Evolutionary conservation across 805 yeast genomes (phyloP).

Genomic region (Yamadazyma paraphyllophila): DNA sequence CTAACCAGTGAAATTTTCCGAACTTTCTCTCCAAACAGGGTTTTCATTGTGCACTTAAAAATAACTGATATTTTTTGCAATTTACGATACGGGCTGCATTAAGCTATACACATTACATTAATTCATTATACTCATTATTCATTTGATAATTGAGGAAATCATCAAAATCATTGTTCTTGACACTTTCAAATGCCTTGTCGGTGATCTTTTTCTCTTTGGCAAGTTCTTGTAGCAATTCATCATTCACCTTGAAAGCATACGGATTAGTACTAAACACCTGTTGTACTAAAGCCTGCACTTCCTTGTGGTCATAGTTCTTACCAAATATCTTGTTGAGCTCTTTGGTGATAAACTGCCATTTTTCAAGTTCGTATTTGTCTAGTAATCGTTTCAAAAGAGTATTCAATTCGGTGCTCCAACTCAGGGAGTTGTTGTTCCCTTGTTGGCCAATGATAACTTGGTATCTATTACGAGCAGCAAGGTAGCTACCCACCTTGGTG

Average conservation of each 20-base stretch:
- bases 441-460: conserved; percentile 83
- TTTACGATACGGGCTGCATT: not conserved
- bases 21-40: not conserved
- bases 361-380: conserved; percentile 69
- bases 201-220: conserved; percentile 35
- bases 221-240: conserved; percentile 41
- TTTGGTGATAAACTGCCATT: conserved; percentile 62
- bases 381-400: conserved; percentile 48
- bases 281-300: conserved; percentile 54
- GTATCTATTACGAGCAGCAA: conserved; percentile 75
- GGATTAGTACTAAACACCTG: conserved; percentile 57
- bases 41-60: not conserved
- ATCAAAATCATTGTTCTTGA: conserved; percentile 13
- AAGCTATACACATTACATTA: conserved; percentile 3
- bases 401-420: conserved; percentile 61
- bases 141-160: conserved; percentile 14
- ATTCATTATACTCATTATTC: conserved; percentile 7
- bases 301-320: conserved; percentile 48
- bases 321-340: conserved; percentile 59
- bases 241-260: conserved; percentile 53
- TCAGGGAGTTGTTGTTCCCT: conserved; percentile 63
- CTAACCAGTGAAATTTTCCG: too few species aligned
- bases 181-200: conserved; percentile 26
- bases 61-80: not conserved
- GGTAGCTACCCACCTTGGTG: conserved; percentile 60